Evolutionary conservation across 345 rosid genomes (phyloP).

Genomic region (Citrus hindsii): DNA sequence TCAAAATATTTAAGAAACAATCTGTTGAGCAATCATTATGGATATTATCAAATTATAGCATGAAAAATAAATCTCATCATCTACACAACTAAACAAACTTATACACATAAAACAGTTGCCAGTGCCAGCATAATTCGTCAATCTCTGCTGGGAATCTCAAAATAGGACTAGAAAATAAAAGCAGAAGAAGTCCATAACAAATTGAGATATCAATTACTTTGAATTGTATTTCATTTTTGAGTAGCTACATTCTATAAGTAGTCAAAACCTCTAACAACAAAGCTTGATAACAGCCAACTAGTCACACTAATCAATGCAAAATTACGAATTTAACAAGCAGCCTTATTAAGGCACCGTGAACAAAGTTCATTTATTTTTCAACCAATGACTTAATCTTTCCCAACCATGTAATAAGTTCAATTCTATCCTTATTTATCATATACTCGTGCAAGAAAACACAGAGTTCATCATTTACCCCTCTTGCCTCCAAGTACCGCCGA

Average conservation of each 20-base stretch:
- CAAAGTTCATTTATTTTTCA: conserved; percentile 24
- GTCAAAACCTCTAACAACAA: not conserved
- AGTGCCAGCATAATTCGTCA: not conserved
- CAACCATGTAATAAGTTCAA: conserved; percentile 67
- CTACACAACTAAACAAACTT: not conserved
- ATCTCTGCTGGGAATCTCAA: not conserved
- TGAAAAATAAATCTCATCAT: not conserved
- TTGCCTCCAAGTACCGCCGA: conserved; percentile 42
- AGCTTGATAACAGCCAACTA: not conserved
- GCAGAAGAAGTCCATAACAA: not conserved
- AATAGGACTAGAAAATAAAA: not conserved
- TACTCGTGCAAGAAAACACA: conserved; percentile 65
- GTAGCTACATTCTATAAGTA: not conserved
- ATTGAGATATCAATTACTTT: not conserved
- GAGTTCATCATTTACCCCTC: conserved; percentile 62
- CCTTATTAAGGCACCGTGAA: not conserved
- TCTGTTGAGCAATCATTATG: not conserved
- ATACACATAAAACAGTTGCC: not conserved
- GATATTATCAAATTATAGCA: not conserved
- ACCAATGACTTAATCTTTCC: conserved; percentile 44
- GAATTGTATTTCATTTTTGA: not conserved
- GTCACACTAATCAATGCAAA: not conserved
- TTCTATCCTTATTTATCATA: conserved; percentile 71
- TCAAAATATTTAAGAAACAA: not conserved
- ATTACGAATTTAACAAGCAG: not conserved